Conservation (phyloP, 768 basidiomycete genomes). For the Leccinum boreale region DNA sequence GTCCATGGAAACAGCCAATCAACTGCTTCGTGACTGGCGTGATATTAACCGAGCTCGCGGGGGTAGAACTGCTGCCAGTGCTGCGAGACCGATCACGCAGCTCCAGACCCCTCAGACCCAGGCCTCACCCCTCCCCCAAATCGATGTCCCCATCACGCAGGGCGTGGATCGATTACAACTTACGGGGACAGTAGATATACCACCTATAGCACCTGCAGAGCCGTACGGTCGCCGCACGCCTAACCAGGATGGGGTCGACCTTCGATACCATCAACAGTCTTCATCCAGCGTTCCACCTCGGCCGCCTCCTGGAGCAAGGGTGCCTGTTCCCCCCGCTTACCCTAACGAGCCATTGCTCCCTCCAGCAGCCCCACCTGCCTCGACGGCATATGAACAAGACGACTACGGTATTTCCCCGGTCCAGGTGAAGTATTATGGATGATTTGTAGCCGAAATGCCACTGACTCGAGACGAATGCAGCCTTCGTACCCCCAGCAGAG, state of each 20-base stretch:
- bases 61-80: constrained; percentile 32
- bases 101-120: constrained; percentile 30
- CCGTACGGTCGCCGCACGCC: constrained; percentile 25
- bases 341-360: constrained; percentile 33
- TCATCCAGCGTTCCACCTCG: constrained; percentile 32
- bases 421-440: constrained; percentile 19
- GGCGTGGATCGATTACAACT: constrained; percentile 48
- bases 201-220: constrained; percentile 23
- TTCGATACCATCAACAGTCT: constrained; percentile 39
- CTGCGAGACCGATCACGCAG: constrained; percentile 36
- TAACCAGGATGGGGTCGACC: constrained; percentile 37
- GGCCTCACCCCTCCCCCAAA: constrained; percentile 32
- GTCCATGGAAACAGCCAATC: constrained; percentile 99
- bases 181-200: constrained; percentile 36
- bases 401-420: constrained; percentile 19
- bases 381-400: constrained; percentile 29
- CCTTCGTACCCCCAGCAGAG: constrained; percentile 23
- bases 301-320: constrained; percentile 38
- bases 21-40: constrained; percentile 83
- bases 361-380: constrained; percentile 12
- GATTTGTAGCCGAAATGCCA: not conserved
- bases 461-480: constrained; percentile 15
- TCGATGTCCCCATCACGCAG: constrained; percentile 31
- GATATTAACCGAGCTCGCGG: constrained; percentile 80
- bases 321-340: constrained; percentile 34